These are phyloP conservation scores for Naganishia friedmannii DNA, from an alignment of 768 basidiomycete genomes.

Conservation along the genomic window DNA sequence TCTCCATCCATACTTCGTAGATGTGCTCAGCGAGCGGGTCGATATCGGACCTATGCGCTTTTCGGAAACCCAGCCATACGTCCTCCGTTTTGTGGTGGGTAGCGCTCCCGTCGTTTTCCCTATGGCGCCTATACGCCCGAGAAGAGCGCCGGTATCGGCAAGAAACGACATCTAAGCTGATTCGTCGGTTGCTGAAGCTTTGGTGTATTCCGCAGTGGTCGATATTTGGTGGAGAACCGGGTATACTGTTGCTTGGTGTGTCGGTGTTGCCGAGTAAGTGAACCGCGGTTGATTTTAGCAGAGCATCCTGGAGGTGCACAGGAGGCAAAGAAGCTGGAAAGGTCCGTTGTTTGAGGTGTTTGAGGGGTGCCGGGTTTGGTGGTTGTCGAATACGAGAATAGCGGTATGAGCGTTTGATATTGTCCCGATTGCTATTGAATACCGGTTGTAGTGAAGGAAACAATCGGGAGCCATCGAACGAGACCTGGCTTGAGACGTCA, in stretches of 20 bases:
- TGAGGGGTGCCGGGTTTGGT: too few species aligned
- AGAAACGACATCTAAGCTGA: not conserved
- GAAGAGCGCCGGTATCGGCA: not conserved
- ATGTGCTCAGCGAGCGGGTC: not conserved
- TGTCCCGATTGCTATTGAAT: not conserved
- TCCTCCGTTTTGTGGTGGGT: not conserved
- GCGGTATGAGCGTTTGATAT: too few species aligned
- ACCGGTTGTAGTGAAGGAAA: not conserved
- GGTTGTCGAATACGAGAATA: too few species aligned
- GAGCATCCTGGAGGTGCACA: not conserved
- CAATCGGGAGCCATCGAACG: not conserved
- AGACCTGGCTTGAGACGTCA: constrained; percentile 2
- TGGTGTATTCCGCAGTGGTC: not conserved
- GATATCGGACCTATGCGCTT: not conserved
- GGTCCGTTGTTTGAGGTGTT: too few species aligned
- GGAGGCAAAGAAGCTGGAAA: too few species aligned
- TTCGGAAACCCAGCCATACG: not conserved
- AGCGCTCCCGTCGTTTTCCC: not conserved
- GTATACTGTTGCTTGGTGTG: not conserved
- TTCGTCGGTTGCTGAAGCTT: not conserved
- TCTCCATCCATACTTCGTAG: not conserved
- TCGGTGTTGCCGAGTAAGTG: not conserved
- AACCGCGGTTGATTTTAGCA: not conserved
- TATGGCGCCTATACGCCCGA: not conserved
- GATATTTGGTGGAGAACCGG: not conserved